Base-by-base conservation (phyloP, 805 yeast species). In the Starmerella cellae region DNA sequence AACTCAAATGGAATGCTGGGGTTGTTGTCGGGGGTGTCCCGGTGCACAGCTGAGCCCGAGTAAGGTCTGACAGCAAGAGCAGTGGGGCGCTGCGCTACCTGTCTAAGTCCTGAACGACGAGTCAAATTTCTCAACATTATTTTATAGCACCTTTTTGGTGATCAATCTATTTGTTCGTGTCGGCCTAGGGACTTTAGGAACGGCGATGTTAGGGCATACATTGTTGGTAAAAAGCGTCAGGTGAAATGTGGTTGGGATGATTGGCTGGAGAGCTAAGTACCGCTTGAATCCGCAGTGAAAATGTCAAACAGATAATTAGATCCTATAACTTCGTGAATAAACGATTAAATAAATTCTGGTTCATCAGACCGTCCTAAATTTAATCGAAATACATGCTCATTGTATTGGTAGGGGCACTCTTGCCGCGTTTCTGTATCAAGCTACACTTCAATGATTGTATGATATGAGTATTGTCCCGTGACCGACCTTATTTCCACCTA, bases 1-100 rank as follows among this genome's bases (percentile, higher is more conserved):
- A 82, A 83, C 60, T 79, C 84, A 60, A 83, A 83, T 34, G 83
- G 77, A 41, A 77, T 66, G 41, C 67, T 62, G 37, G 73, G 74
- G 62, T 79, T 78, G 68, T 83, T 81, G 37, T 70, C 70, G 35
- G 73, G 68, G 27, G 79, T 69, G 54, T 83, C 75, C 60, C 94
- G 72, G 65, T 82, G 94, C 42, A 80, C 83, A 21, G 51, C 48
- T 18, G 35, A 21, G 32, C 41, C 31, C 18, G 51, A 48, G 43
- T 39, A 42, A 20, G 31, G 17, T 18, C 42, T 36, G 16, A 29
- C 6, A 17, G 9, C 16, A 14, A 17, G 16, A 8, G n/a, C 6
- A n/a, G 32, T n/a, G 17, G 32, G 16, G 32, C 32, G 32, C 16
- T 8, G 5, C 8, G n/a, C 17, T n/a, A 17, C 32, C 8, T 16